Percentiles rank a stretch among this genome's conserved stretches.
Evolutionary conservation across 306 rosid genomes (phyloP).

Genomic region (Glycine tomentella): DNA sequence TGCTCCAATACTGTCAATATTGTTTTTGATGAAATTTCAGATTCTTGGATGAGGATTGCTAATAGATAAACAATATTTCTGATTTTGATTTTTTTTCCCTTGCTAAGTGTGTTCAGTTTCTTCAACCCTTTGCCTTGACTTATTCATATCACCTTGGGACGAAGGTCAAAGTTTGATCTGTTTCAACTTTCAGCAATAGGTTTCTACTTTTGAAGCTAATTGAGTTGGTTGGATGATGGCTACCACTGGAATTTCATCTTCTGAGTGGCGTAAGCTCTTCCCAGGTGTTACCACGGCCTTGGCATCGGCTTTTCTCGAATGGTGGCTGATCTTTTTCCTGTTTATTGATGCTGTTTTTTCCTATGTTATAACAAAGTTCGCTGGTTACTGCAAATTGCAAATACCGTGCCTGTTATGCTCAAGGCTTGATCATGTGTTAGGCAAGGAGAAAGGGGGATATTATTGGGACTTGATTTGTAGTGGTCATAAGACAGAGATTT

Average conservation of each 20-base stretch:
- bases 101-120: slow-evolving; percentile 47
- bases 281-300: slow-evolving; percentile 49
- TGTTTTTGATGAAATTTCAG: slow-evolving; percentile 22
- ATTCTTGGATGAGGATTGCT: neutral
- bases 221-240: slow-evolving; percentile 53
- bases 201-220: slow-evolving; percentile 29
- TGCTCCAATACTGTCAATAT: neutral
- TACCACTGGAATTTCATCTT: slow-evolving; percentile 50
- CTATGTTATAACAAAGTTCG: slow-evolving; percentile 72
- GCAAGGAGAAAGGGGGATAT: slow-evolving; percentile 66
- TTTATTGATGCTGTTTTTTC: slow-evolving; percentile 71
- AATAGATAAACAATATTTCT: slow-evolving; percentile 32
- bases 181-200: slow-evolving; percentile 40
- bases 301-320: slow-evolving; percentile 79
- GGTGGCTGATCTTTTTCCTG: slow-evolving; percentile 78
- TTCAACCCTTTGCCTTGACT: slow-evolving; percentile 48
- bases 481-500: slow-evolving; percentile 76
- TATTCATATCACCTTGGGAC: slow-evolving; percentile 44
- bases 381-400: slow-evolving; percentile 68
- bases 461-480: slow-evolving; percentile 74
- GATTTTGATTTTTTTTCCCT: slow-evolving; percentile 15
- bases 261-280: slow-evolving; percentile 41
- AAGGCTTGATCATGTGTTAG: slow-evolving; percentile 88
- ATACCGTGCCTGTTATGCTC: slow-evolving; percentile 88
- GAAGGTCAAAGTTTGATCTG: slow-evolving; percentile 50